Conservation (phyloP, 176 grass and related monocot genomes). For the Metroxylon sagu region DNA sequence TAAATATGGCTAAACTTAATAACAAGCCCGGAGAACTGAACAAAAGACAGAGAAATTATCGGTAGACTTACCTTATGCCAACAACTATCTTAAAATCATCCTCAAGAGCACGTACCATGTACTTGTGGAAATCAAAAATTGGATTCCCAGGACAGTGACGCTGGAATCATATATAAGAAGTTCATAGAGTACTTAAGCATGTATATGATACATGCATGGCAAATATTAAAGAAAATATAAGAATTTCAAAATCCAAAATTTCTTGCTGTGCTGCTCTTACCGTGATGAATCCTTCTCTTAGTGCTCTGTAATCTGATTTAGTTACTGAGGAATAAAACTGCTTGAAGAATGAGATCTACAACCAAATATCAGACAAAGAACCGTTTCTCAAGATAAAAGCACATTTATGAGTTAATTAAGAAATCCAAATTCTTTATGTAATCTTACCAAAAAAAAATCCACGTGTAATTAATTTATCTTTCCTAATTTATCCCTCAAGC, state of each 20-base stretch:
- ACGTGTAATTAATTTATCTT: too few species aligned
- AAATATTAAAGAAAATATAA: slow-evolving; percentile 7
- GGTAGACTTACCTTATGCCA: slow-evolving; percentile 37
- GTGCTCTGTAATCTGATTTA: slow-evolving; percentile 74
- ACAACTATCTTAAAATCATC: slow-evolving; percentile 54
- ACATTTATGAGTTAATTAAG: too few species aligned
- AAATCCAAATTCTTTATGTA: too few species aligned
- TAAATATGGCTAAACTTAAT: too few species aligned
- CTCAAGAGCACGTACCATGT: slow-evolving; percentile 54
- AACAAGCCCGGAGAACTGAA: too few species aligned
- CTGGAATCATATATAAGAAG: slow-evolving; percentile 6
- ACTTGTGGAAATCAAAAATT: slow-evolving; percentile 46
- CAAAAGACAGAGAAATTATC: too few species aligned
- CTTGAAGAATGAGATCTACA: slow-evolving; percentile 72
- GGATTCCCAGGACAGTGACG: slow-evolving; percentile 20
- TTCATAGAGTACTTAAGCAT: too few species aligned
- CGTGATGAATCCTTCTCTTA: slow-evolving; percentile 73
- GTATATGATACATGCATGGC: neutral
- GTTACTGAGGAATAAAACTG: slow-evolving; percentile 79
- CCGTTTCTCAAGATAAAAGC: too few species aligned
- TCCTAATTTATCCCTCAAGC: too few species aligned
- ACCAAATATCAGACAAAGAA: slow-evolving; percentile 13
- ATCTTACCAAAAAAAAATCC: too few species aligned
- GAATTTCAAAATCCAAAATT: slow-evolving; percentile 15
- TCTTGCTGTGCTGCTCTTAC: slow-evolving; percentile 28